These are phyloP conservation scores for Ogataea pilisensis DNA, from an alignment of 805 yeast species.

Conservation along the genomic window DNA sequence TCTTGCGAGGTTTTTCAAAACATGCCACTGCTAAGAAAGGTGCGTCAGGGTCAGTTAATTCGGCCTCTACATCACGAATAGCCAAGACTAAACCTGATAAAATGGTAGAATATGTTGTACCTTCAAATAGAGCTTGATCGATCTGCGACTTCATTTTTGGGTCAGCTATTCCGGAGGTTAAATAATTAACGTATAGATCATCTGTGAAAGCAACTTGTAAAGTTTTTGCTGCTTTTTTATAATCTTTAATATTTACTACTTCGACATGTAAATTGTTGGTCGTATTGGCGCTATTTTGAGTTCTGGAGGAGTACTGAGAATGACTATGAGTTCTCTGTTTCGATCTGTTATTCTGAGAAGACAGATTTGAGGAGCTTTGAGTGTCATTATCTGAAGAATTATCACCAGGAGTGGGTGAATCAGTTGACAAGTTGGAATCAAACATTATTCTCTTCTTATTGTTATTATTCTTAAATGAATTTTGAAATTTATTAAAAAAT, in stretches of 20 bases:
- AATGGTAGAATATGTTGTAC: conserved; percentile 47
- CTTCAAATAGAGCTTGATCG: conserved; percentile 50
- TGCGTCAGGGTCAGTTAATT: conserved; percentile 32
- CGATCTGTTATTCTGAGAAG: background rate
- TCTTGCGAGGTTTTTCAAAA: conserved; percentile 35
- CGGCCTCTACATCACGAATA: conserved; percentile 46
- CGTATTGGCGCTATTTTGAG: background rate
- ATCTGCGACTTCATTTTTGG: conserved; percentile 35
- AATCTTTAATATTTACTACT: conserved; percentile 37
- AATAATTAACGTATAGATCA: conserved; percentile 50
- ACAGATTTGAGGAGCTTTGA: background rate
- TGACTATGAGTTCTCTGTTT: conserved; percentile 2
- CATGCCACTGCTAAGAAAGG: conserved; percentile 54
- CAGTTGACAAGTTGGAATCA: conserved; percentile 4
- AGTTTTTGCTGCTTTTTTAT: conserved; percentile 52
- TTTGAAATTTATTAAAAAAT: conserved; percentile 16
- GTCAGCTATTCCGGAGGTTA: conserved; percentile 38
- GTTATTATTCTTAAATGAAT: conserved; percentile 10
- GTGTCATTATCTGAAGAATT: conserved; percentile 1
- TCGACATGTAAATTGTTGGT: conserved; percentile 23
- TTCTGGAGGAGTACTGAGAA: background rate
- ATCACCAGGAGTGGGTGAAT: conserved; percentile 1
- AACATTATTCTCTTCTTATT: conserved; percentile 9
- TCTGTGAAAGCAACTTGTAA: conserved; percentile 49
- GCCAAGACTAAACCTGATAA: conserved; percentile 47